These are phyloP conservation scores for Phyllosticta citrichinensis DNA, from an alignment of 2,329 filamentous ascomycete species.

Conservation along the genomic window DNA sequence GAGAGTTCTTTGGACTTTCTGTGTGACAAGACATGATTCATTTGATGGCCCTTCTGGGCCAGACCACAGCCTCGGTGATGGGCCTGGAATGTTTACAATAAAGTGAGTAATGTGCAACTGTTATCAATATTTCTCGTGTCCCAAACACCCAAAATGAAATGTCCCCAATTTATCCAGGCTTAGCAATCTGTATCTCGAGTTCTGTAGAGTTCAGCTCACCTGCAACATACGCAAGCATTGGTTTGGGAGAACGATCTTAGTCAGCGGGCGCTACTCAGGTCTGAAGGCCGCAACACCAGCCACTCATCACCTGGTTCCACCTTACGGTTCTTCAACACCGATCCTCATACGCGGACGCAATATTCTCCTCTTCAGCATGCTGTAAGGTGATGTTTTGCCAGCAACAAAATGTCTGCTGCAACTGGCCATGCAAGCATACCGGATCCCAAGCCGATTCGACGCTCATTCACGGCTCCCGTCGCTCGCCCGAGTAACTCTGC, in stretches of 20 bases:
- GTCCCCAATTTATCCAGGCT: not conserved
- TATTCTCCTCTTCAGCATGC: not conserved
- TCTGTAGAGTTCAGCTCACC: not conserved
- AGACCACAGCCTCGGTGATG: not conserved
- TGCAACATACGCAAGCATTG: not conserved
- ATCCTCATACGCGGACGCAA: not conserved
- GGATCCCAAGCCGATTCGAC: slow-evolving; percentile 13
- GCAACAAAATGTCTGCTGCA: not conserved
- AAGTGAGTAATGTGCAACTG: not conserved
- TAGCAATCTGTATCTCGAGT: not conserved
- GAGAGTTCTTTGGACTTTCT: no score
- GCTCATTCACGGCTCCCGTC: slow-evolving; percentile 34
- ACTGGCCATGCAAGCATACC: not conserved
- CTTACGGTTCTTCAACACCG: not conserved
- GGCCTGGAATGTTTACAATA: not conserved
- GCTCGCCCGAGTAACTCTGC: slow-evolving; percentile 15
- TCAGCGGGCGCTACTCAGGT: not conserved
- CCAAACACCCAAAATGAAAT: not conserved
- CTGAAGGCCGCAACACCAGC: not conserved
- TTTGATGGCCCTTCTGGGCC: not conserved
- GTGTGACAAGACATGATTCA: not conserved
- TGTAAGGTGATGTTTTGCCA: not conserved
- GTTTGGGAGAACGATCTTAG: not conserved
- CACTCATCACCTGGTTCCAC: not conserved
- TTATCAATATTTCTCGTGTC: not conserved